Evolutionary conservation across 306 rosid species (phyloP).

Genomic region (Lathyrus sativus): DNA sequence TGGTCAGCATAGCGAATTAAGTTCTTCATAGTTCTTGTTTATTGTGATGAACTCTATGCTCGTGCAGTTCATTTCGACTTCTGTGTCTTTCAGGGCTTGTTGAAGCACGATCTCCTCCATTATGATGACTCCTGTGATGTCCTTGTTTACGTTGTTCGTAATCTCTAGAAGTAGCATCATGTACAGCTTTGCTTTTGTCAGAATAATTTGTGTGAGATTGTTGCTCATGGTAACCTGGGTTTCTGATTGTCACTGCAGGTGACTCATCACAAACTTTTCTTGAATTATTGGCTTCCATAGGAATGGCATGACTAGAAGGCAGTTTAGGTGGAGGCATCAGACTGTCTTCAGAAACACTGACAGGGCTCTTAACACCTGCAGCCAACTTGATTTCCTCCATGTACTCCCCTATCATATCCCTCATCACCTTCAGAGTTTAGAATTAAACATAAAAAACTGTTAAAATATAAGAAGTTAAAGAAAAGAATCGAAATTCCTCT

Average conservation of each 20-base stretch:
- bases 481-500: constrained; percentile 3
- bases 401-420: constrained; percentile 77
- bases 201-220: constrained; percentile 36
- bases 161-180: constrained; percentile 41
- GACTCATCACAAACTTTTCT: constrained; percentile 41
- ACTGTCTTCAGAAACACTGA: constrained; percentile 49
- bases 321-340: constrained; percentile 43
- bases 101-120: constrained; percentile 48
- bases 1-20: constrained; percentile 4
- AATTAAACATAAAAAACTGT: constrained; percentile 20
- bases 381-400: constrained; percentile 83
- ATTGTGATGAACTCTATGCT: constrained; percentile 39
- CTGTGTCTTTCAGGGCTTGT: constrained; percentile 57
- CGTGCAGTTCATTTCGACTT: constrained; percentile 48
- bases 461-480: not conserved
- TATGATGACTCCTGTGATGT: constrained; percentile 38
- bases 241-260: constrained; percentile 37
- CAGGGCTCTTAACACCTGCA: constrained; percentile 68
- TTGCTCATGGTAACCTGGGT: constrained; percentile 43
- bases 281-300: constrained; percentile 41
- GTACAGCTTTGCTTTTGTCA: constrained; percentile 37
- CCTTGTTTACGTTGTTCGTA: constrained; percentile 42
- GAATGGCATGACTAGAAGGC: constrained; percentile 41
- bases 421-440: constrained; percentile 59
- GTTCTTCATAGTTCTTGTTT: constrained; percentile 38